Conservation (phyloP, 192 early-diverging fungal species). For the Gigaspora rosea region DNA sequence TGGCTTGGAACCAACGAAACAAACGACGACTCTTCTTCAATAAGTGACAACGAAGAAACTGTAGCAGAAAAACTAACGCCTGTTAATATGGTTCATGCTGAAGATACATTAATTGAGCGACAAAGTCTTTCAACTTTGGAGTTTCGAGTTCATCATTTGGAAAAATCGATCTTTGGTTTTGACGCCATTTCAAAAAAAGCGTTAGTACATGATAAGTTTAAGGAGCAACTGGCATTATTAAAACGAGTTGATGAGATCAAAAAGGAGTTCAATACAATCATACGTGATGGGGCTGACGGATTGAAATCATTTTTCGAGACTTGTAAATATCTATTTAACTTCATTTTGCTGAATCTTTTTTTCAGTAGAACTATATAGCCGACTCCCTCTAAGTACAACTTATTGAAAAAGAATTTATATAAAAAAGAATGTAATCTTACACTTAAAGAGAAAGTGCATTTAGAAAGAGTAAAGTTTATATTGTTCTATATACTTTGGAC, state of each 20-base stretch:
- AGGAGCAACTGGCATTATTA: constrained; percentile 11
- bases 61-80: constrained; percentile 10
- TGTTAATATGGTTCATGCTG: constrained; percentile 25
- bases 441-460: no score
- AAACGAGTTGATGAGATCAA: constrained; percentile 31
- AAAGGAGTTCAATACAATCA: constrained; percentile 35
- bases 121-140: constrained; percentile 7
- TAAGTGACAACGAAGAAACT: not conserved
- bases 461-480: no score
- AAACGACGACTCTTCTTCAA: not conserved
- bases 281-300: constrained; percentile 35
- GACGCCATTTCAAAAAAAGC: constrained; percentile 19
- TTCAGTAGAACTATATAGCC: no score
- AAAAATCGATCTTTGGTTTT: constrained; percentile 21
- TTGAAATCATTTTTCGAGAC: constrained; percentile 41
- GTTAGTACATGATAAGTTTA: not conserved
- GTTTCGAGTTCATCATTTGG: constrained; percentile 29
- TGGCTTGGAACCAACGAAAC: not conserved
- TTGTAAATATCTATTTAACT: constrained; percentile 34
- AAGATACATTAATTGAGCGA: constrained; percentile 12
- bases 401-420: no score
- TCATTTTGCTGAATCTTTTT: not conserved
- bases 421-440: no score
- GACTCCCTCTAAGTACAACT: no score
- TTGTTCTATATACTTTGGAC: no score